Evolutionary conservation across 1,139 yeast genomes (phyloP).

Genomic region (Zygosaccharomyces sapae): DNA sequence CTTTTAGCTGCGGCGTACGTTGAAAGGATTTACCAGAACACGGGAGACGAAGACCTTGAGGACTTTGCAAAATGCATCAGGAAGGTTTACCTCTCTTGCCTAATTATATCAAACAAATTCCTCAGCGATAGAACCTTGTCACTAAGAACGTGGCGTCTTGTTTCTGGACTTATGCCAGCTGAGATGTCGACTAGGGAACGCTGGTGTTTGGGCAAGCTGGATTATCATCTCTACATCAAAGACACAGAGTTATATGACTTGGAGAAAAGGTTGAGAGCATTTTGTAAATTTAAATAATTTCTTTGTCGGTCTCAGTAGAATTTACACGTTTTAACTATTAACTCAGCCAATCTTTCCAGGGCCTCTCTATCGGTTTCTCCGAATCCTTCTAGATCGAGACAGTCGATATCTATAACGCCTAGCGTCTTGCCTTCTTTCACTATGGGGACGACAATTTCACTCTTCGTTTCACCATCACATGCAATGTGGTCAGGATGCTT

Average conservation of each 20-base stretch:
- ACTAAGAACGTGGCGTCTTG: conserved; percentile 32
- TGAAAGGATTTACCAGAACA: conserved; percentile 19
- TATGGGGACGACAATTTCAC: conserved; percentile 91
- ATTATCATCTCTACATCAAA: conserved; percentile 23
- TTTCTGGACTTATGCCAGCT: conserved; percentile 28
- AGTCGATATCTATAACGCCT: conserved; percentile 88
- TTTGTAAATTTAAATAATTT: background rate
- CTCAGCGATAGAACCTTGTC: conserved; percentile 33
- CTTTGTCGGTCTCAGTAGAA: conserved; percentile 5
- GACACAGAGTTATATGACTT: conserved; percentile 16
- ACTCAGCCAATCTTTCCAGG: conserved; percentile 55
- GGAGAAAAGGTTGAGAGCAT: conserved; percentile 8
- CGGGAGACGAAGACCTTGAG: conserved; percentile 19
- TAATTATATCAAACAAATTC: conserved; percentile 34
- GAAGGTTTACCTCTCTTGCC: conserved; percentile 29
- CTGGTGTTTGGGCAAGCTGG: conserved; percentile 30
- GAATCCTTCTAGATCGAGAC: conserved; percentile 61
- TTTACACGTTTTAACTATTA: conserved; percentile 44
- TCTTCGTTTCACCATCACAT: conserved; percentile 90
- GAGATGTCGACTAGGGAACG: conserved; percentile 32
- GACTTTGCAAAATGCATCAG: conserved; percentile 33
- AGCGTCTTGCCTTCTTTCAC: conserved; percentile 42
- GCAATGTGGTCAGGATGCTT: conserved; percentile 91
- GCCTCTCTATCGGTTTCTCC: conserved; percentile 54
- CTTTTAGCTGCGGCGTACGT: conserved; percentile 29